Conservation (phyloP, 2,329 filamentous ascomycete species). For the Penicillium janthinellum region DNA sequence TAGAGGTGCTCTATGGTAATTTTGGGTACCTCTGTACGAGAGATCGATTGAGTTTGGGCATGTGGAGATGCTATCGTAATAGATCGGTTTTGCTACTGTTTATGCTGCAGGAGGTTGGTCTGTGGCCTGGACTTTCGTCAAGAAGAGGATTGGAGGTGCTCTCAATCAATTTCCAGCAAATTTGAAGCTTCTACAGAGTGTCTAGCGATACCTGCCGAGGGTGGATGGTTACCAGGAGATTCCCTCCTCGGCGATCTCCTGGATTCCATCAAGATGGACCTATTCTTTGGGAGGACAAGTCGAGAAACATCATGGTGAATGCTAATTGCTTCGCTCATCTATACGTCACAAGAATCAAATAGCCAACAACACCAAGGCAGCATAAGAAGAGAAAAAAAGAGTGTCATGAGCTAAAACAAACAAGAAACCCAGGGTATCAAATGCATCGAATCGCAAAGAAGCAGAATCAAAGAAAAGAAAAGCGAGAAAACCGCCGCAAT, state of each 20-base stretch:
- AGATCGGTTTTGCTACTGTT: no score
- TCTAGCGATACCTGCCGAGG: no score
- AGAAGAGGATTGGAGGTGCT: no score
- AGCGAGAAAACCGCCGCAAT: neutral
- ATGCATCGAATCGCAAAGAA: constrained; percentile 14
- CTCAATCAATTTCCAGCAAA: no score
- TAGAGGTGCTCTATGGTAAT: no score
- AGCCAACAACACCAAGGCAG: constrained; percentile 20
- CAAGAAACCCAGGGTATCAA: constrained; percentile 28
- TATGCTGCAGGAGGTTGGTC: no score
- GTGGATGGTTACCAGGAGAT: no score
- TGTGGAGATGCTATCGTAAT: neutral
- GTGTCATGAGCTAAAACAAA: neutral
- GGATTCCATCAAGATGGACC: no score
- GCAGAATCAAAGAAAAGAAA: neutral
- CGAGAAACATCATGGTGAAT: no score
- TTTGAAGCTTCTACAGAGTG: no score
- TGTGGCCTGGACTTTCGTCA: no score
- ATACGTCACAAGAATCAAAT: constrained; percentile 6
- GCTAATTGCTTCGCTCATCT: constrained; percentile 3
- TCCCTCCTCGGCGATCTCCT: neutral
- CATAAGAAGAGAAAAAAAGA: neutral
- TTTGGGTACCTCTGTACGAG: no score
- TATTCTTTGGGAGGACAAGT: neutral
- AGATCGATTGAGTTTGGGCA: neutral